A percentile compares a stretch with the other conserved stretches of the same genome.
These are phyloP conservation scores for Alternaria brassicae DNA, from an alignment of 2,329 filamentous ascomycete genomes.

Conservation along the genomic window DNA sequence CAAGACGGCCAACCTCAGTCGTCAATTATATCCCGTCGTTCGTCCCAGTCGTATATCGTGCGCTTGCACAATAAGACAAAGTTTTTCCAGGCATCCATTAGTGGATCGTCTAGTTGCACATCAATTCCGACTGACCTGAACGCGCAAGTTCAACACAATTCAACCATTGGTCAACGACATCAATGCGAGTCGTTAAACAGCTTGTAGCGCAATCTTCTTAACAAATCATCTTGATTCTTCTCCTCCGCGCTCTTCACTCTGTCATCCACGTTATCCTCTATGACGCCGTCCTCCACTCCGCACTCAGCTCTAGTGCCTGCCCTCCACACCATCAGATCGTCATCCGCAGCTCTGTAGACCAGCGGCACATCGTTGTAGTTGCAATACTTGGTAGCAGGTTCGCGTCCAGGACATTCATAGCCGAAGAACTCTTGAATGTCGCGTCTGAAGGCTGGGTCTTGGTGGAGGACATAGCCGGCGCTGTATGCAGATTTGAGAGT, in stretches of 20 bases:
- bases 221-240: background rate
- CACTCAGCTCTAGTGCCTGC: background rate
- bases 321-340: slow-evolving; percentile 22
- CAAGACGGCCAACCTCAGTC: no score
- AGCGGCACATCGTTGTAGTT: background rate
- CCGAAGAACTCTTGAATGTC: slow-evolving; percentile 19
- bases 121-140: no score
- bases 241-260: background rate
- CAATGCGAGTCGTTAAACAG: background rate
- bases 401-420: background rate
- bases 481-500: slow-evolving; percentile 57
- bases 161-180: no score
- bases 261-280: background rate
- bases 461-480: slow-evolving; percentile 70
- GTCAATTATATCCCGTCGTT: no score
- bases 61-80: no score
- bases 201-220: background rate
- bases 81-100: background rate
- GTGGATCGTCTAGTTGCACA: background rate
- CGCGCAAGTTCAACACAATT: background rate
- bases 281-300: background rate
- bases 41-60: no score
- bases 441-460: slow-evolving; percentile 9
- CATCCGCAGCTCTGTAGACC: slow-evolving; percentile 16
- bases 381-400: slow-evolving; percentile 71